These are phyloP conservation scores for Jatropha multifida DNA, from an alignment of 441 rosid genomes.

Conservation along the genomic window DNA sequence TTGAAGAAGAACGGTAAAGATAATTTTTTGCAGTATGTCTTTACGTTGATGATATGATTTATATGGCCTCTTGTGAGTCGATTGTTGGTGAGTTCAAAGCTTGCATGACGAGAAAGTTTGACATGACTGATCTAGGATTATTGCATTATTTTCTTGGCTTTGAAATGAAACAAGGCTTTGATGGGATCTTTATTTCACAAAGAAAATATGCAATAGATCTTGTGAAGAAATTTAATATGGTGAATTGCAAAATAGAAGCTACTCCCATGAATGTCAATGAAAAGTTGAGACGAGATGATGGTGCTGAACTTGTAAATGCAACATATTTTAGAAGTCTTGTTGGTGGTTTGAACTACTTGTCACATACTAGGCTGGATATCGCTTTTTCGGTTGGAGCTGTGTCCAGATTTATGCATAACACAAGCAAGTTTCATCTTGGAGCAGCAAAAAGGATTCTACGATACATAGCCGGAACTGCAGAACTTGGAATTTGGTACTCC, in stretches of 20 bases:
- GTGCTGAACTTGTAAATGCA: neutral
- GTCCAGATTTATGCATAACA: too few species aligned
- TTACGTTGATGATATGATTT: neutral
- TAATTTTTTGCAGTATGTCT: neutral
- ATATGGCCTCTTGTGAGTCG: neutral
- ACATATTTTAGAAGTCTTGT: neutral
- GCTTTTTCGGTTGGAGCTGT: neutral
- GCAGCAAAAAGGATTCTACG: neutral
- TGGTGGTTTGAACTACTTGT: neutral
- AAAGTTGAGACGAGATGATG: neutral
- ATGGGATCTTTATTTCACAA: neutral
- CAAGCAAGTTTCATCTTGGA: too few species aligned
- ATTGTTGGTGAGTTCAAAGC: neutral
- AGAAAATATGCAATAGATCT: neutral
- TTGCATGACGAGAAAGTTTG: neutral
- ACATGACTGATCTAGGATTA: neutral
- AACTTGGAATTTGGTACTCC: neutral
- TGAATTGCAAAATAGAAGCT: neutral
- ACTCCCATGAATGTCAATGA: neutral
- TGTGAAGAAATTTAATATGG: neutral
- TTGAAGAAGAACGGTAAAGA: neutral
- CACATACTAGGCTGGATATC: neutral
- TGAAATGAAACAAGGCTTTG: neutral
- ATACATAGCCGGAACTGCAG: neutral
- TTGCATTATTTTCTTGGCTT: neutral